Evolutionary conservation across 2,329 filamentous ascomycete species (phyloP).

Genomic region (Torrubiella hemipterigena): DNA sequence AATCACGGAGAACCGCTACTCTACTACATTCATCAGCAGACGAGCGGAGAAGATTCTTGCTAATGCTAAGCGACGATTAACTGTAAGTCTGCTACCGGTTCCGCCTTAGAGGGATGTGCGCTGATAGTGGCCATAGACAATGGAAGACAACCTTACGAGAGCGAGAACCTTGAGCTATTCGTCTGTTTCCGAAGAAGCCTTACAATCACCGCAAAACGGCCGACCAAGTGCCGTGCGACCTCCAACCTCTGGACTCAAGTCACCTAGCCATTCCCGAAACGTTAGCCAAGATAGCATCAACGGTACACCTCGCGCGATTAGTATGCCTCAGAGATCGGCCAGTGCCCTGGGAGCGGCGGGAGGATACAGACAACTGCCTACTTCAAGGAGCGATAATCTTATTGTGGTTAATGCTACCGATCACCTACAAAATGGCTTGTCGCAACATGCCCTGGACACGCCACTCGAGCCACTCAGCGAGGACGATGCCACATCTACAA

Average conservation of each 20-base stretch:
- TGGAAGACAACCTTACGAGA: conserved; percentile 82
- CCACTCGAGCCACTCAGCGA: conserved; percentile 43
- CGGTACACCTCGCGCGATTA: conserved; percentile 10
- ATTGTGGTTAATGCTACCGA: conserved; percentile 16
- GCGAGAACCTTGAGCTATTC: conserved; percentile 52
- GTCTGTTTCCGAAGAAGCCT: conserved; percentile 34
- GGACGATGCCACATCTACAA: conserved; percentile 26
- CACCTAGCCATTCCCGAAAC: conserved; percentile 15
- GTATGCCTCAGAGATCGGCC: conserved; percentile 42
- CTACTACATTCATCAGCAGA: conserved; percentile 64
- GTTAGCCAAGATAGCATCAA: conserved; percentile 17
- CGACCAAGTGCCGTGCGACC: conserved; percentile 14
- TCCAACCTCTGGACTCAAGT: conserved; percentile 9
- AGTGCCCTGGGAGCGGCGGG: conserved; percentile 51
- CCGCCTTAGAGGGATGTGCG: not conserved
- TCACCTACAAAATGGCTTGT: conserved; percentile 22
- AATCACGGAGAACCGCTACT: conserved; percentile 45
- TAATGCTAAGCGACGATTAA: conserved; percentile 81
- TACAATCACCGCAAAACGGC: conserved; percentile 36
- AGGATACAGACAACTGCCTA: conserved; percentile 39
- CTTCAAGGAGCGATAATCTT: conserved; percentile 31
- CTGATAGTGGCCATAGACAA: conserved; percentile 45
- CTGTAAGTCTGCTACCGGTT: conserved; percentile 55
- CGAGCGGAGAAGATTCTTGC: conserved; percentile 83
- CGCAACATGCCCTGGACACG: conserved; percentile 26